phyloP scores from a whole-genome alignment of 2,329 filamentous ascomycete genomes.

The Cladorrhinum sp. region DNA sequence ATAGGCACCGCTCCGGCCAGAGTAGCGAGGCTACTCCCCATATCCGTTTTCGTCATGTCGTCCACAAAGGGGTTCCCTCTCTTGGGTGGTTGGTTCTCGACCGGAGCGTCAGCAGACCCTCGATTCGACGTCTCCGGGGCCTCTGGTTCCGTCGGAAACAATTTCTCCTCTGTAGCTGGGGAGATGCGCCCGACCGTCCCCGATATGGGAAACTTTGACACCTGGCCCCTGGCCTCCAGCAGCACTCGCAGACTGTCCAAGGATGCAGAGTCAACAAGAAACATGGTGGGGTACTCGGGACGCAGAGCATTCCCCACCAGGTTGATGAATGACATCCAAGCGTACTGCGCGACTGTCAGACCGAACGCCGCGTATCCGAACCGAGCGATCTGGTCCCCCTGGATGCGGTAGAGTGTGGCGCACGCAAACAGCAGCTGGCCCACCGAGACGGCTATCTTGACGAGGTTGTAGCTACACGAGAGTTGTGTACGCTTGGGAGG shows the following conservation, averaged over 20 bases:
- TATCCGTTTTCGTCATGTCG: neutral
- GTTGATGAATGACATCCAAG: neutral
- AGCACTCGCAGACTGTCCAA: too few relatives aligned
- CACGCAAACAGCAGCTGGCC: neutral
- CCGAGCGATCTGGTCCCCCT: neutral
- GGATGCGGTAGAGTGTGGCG: neutral
- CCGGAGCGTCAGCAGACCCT: neutral
- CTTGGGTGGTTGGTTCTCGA: too few relatives aligned
- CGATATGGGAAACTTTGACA: neutral
- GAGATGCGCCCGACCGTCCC: neutral
- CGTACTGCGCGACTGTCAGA: neutral
- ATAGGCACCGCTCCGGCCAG: neutral
- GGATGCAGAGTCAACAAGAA: neutral
- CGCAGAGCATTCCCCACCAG: neutral
- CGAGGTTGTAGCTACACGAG: neutral
- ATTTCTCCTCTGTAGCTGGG: neutral
- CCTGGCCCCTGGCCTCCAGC: neutral
- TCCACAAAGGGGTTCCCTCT: too few relatives aligned
- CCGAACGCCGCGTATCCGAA: conserved; percentile 3
- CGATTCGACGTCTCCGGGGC: neutral
- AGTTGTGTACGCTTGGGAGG: too few relatives aligned
- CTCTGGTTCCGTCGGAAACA: too few relatives aligned
- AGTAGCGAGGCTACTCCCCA: neutral
- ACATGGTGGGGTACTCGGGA: neutral
- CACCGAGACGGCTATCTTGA: neutral